These are phyloP conservation scores for Cryptococcus depauperatus DNA, from an alignment of 1,284 basidiomycete genomes.

Conservation along the genomic window DNA sequence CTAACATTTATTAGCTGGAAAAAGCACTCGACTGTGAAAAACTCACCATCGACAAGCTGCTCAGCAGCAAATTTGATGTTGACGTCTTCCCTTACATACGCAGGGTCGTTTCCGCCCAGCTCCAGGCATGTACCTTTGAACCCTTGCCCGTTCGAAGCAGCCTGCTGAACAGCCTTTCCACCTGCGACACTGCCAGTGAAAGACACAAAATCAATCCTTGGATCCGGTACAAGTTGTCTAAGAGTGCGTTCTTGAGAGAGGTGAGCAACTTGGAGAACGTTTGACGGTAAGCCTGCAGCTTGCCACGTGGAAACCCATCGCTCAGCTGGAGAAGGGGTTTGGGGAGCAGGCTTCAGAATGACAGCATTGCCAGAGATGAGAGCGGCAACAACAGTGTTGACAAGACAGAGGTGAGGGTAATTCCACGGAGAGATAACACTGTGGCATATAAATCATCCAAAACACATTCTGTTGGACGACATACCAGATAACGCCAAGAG, in stretches of 20 bases:
- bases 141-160: conserved; percentile 46
- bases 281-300: conserved; percentile 66
- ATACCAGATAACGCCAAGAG: conserved; percentile 87
- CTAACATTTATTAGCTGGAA: conserved; percentile 3
- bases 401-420: conserved; percentile 77
- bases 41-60: conserved; percentile 88
- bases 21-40: conserved; percentile 13
- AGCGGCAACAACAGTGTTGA: conserved; percentile 85
- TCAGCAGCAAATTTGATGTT: conserved; percentile 72
- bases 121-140: conserved; percentile 66
- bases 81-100: conserved; percentile 81
- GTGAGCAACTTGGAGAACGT: conserved; percentile 72
- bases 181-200: conserved; percentile 77
- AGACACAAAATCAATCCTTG: conserved; percentile 66
- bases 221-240: conserved; percentile 58
- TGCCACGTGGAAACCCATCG: conserved; percentile 62
- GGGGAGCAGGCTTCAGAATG: conserved; percentile 86
- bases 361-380: conserved; percentile 79
- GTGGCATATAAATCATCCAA: conserved; percentile 22
- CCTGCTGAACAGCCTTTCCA: conserved; percentile 43
- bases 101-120: conserved; percentile 72
- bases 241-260: conserved; percentile 59
- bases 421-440: conserved; percentile 48
- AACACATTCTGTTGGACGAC: not conserved
- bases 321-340: conserved; percentile 81